Evolutionary conservation across 352 stramenopile species (phyloP), one percentile per base, ranked within the genome.

Genomic region (Phytophthora aleatoria): DNA sequence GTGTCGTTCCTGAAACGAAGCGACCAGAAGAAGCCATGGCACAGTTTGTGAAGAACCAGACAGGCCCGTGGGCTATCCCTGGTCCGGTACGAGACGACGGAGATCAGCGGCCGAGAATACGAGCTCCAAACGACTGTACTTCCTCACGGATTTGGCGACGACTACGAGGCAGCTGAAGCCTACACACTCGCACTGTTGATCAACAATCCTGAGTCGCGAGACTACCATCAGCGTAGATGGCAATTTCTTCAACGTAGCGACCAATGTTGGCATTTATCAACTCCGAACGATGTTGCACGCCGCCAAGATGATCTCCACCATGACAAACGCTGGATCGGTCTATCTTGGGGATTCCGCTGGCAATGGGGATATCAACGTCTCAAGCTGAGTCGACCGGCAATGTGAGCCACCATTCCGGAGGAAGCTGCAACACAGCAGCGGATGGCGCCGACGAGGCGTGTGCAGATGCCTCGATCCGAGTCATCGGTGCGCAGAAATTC

Each of bases 321-420:
- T 76, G 61, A 64, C 65, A 30, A 45, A 67, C 26, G 67, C 63
- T 4, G 76, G 73, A 0, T 71, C 70, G 0, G 61, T 70, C 1
- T 79, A 74, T 47, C 52, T 69, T 11, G 59, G 59, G 10, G 36
- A 45, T 30, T 13, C 15, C 9, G 45, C 45, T 28, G 53, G 41
- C 31, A 53, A 30, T 31, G 53, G 35, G 1, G 53, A 20, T 20
- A 20, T 20, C 20, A 20, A 20, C 20, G 20, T 73, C 16, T 36
- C 59, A 20, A 69, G 64, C 26, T 84, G 73, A 70, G 61, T 84
- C 11, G 48, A 10, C 43, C 9, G 52, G 59, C 8, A 67, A 50
- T 30, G 64, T 70, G 31, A 85, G 70, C 28, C 59, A 82, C 36
- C 76, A 85, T 49, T 85, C 77, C 50, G 76, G 74, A 43, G 20